Percentiles rank a stretch among this genome's conserved stretches.
Conservation (phyloP, 2,329 filamentous ascomycete genomes). For the Didymosphaeria variabile region DNA sequence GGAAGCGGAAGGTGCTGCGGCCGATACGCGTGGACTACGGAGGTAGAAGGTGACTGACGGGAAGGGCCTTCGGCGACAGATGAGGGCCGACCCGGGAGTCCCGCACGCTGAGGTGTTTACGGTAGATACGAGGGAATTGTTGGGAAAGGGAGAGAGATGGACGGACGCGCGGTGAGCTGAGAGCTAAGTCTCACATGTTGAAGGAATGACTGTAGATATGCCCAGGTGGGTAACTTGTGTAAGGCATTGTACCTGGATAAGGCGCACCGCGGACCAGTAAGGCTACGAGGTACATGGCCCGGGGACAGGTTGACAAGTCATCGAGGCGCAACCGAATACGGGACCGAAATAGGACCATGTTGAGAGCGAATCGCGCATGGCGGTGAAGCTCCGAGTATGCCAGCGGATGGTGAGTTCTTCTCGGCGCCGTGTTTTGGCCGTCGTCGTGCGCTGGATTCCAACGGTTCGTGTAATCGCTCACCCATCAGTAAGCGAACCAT, state of each 20-base stretch:
- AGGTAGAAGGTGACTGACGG: no score
- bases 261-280: background rate
- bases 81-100: conserved; percentile 1
- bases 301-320: background rate
- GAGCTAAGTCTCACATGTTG: background rate
- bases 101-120: background rate
- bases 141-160: background rate
- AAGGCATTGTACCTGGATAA: background rate
- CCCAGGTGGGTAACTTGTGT: background rate
- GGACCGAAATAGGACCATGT: background rate
- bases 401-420: background rate
- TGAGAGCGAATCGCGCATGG: background rate
- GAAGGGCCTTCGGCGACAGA: background rate
- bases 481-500: conserved; percentile 23
- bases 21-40: background rate
- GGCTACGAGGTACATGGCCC: background rate
- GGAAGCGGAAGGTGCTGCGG: background rate
- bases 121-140: background rate
- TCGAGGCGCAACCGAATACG: background rate
- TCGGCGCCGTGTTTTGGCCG: conserved; percentile 6
- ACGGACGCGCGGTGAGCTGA: background rate
- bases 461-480: background rate
- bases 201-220: no score
- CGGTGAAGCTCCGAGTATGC: background rate
- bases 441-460: background rate